Conservation (phyloP, 768 basidiomycete species). For the Macrolepiota fuliginosa region DNA sequence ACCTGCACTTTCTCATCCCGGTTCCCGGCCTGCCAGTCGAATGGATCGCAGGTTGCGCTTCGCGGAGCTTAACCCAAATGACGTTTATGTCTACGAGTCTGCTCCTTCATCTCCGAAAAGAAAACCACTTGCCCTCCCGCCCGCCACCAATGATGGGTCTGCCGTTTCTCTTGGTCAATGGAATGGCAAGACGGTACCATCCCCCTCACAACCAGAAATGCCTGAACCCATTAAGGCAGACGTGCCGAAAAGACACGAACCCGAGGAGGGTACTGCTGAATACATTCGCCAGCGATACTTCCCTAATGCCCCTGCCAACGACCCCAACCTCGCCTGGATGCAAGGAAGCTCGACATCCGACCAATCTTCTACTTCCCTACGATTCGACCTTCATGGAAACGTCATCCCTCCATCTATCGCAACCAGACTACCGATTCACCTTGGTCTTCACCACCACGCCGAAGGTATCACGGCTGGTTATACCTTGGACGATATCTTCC, state of each 20-base stretch:
- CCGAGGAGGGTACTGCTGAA: constrained; percentile 75
- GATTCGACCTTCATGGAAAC: constrained; percentile 77
- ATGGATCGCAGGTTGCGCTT: constrained; percentile 66
- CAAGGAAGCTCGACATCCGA: constrained; percentile 28
- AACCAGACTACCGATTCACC: constrained; percentile 68
- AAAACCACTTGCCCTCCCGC: constrained; percentile 56
- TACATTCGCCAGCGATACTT: constrained; percentile 84
- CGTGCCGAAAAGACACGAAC: constrained; percentile 14
- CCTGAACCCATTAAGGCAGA: constrained; percentile 1
- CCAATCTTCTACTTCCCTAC: constrained; percentile 40
- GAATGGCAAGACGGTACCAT: constrained; percentile 24
- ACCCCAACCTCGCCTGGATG: constrained; percentile 85
- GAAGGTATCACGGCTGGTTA: constrained; percentile 80
- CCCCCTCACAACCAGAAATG: neutral
- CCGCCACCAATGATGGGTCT: constrained; percentile 38
- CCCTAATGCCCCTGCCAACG: constrained; percentile 61
- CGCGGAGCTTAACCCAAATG: constrained; percentile 68
- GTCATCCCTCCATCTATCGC: constrained; percentile 59
- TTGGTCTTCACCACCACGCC: constrained; percentile 91
- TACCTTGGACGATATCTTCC: constrained; percentile 81
- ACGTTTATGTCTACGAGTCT: constrained; percentile 82
- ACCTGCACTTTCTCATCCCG: constrained; percentile 43
- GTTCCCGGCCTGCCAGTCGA: constrained; percentile 60
- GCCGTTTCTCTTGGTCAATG: constrained; percentile 39
- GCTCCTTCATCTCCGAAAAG: constrained; percentile 74